These are phyloP conservation scores for Penicillium angulare DNA, from an alignment of 495 filamentous ascomycete genomes.

Conservation along the genomic window DNA sequence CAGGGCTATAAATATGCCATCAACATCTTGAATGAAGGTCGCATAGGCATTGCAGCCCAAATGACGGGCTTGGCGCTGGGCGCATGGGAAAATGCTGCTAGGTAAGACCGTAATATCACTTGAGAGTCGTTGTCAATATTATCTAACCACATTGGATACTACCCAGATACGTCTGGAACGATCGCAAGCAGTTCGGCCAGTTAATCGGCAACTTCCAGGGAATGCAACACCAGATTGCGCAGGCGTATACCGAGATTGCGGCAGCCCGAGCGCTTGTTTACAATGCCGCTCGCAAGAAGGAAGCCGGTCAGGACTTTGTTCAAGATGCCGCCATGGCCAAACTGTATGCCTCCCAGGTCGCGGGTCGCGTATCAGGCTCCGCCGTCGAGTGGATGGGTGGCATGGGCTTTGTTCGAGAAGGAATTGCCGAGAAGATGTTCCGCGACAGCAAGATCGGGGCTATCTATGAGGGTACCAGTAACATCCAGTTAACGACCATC, in stretches of 20 bases:
- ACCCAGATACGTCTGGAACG: slow-evolving; percentile 91
- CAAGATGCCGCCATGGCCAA: slow-evolving; percentile 98
- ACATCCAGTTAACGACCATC: slow-evolving; percentile 87
- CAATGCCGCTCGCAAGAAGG: slow-evolving; percentile 97
- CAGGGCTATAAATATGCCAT: slow-evolving; percentile 99
- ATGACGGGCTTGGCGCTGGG: slow-evolving; percentile 97
- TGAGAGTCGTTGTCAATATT: neutral
- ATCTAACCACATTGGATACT: slow-evolving; percentile 3
- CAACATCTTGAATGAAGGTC: slow-evolving; percentile 90
- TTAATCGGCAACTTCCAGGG: slow-evolving; percentile 94
- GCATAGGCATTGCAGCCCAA: slow-evolving; percentile 96
- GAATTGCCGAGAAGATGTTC: slow-evolving; percentile 97
- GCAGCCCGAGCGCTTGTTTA: slow-evolving; percentile 91
- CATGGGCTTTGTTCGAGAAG: slow-evolving; percentile 95
- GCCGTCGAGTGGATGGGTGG: slow-evolving; percentile 99
- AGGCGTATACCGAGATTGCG: slow-evolving; percentile 89
- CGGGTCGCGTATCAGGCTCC: slow-evolving; percentile 77
- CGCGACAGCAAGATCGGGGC: slow-evolving; percentile 98
- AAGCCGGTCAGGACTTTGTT: slow-evolving; percentile 93
- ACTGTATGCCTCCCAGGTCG: slow-evolving; percentile 90
- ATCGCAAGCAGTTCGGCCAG: slow-evolving; percentile 94
- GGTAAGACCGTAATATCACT: slow-evolving; percentile 44
- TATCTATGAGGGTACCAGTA: slow-evolving; percentile 95
- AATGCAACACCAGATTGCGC: slow-evolving; percentile 98
- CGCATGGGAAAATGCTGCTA: slow-evolving; percentile 92